Evolutionary conservation across 768 basidiomycete species (phyloP).

Genomic region (Lentinus brumalis): DNA sequence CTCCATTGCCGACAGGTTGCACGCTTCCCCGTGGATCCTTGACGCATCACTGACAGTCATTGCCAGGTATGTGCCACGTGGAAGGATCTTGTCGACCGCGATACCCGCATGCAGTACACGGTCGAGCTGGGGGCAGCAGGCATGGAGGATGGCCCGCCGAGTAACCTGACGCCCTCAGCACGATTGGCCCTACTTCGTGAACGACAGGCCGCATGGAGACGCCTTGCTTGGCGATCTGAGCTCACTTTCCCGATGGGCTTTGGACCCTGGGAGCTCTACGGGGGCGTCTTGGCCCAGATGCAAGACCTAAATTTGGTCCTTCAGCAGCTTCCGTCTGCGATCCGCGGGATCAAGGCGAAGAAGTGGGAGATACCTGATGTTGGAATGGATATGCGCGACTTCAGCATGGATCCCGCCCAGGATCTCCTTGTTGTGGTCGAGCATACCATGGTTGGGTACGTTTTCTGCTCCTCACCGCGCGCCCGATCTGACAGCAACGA

Average conservation of each 20-base stretch:
- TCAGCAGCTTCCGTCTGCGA: constrained; percentile 48
- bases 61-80: constrained; percentile 18
- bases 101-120: constrained; percentile 20
- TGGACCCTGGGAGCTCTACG: constrained; percentile 59
- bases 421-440: constrained; percentile 61
- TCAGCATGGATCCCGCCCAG: constrained; percentile 64
- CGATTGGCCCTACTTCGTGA: constrained; percentile 39
- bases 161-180: constrained; percentile 29
- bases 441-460: constrained; percentile 16
- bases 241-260: constrained; percentile 38
- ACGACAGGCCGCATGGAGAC: constrained; percentile 22
- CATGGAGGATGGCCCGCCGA: constrained; percentile 39
- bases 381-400: constrained; percentile 47
- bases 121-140: constrained; percentile 40
- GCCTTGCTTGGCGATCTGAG: constrained; percentile 3
- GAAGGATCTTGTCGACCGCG: constrained; percentile 4
- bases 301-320: constrained; percentile 39
- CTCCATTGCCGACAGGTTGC: constrained; percentile 21
- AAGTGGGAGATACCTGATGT: constrained; percentile 42
- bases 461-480: not conserved
- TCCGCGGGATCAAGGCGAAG: constrained; percentile 45
- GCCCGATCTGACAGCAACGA: too few relatives aligned
- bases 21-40: not conserved
- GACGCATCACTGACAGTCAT: too few relatives aligned
- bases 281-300: constrained; percentile 52